Percentiles rank a stretch among this genome's conserved stretches.
Evolutionary conservation across 345 rosid genomes (phyloP).

Genomic region (Salix exigua): DNA sequence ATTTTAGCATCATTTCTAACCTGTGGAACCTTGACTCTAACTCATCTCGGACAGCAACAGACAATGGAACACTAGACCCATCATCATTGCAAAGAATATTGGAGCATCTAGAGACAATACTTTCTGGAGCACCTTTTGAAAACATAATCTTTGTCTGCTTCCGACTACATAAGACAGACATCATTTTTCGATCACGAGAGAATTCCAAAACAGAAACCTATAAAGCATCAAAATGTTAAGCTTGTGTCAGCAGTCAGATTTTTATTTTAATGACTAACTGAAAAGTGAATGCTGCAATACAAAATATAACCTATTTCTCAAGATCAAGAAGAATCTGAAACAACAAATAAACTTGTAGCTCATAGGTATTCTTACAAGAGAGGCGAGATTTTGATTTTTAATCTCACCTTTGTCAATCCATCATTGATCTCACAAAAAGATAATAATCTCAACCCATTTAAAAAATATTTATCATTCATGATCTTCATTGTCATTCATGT

Average conservation of each 20-base stretch:
- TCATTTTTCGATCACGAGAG: conserved; percentile 98
- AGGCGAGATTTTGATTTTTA: too few relatives aligned
- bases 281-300: not conserved
- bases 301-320: not conserved
- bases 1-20: conserved; percentile 30
- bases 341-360: not conserved
- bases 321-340: not conserved
- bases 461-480: not conserved
- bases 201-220: conserved; percentile 89
- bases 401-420: too few relatives aligned
- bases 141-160: conserved; percentile 70
- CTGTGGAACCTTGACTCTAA: conserved; percentile 78
- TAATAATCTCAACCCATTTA: not conserved
- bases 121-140: conserved; percentile 98
- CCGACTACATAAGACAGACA: conserved; percentile 89
- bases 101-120: conserved; percentile 79
- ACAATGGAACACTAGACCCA: conserved; percentile 78
- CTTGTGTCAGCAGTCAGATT: not conserved
- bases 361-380: not conserved
- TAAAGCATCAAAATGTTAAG: conserved; percentile 20
- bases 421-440: too few relatives aligned
- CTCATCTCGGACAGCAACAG: conserved; percentile 60
- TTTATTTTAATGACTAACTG: not conserved
- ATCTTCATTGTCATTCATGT: not conserved
- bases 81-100: conserved; percentile 72